Conservation (phyloP, 176 grass and related monocot species). For the Aegilops sharonensis region DNA sequence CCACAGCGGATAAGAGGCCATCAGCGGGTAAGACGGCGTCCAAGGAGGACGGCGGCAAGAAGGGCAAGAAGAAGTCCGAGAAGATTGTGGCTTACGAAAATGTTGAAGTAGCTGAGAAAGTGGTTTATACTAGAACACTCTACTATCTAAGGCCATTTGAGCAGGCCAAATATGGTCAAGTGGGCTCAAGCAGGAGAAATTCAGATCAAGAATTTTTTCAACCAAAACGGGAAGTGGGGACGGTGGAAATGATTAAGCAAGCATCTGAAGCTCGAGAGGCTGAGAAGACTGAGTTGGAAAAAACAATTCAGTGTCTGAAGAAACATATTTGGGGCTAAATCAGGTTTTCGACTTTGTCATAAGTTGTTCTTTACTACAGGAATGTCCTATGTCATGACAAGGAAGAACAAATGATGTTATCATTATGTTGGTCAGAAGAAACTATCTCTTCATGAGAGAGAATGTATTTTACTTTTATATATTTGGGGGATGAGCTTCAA, state of each 20-base stretch:
- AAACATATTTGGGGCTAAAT: not conserved
- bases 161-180: not conserved
- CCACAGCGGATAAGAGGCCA: too few species aligned
- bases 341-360: not conserved
- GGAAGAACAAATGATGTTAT: too few species aligned
- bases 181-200: not conserved
- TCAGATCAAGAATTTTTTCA: not conserved
- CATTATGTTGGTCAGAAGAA: too few species aligned
- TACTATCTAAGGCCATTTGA: conserved; percentile 31
- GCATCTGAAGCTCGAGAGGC: not conserved
- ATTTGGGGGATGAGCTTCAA: too few species aligned
- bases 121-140: conserved; percentile 10
- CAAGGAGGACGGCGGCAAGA: not conserved
- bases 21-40: too few species aligned
- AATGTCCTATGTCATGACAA: too few species aligned
- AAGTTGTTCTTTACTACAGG: not conserved
- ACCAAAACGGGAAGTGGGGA: not conserved
- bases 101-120: not conserved
- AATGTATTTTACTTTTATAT: too few species aligned
- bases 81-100: conserved; percentile 29
- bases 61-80: conserved; percentile 42
- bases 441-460: too few species aligned
- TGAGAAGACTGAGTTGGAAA: not conserved
- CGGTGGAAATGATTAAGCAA: not conserved
- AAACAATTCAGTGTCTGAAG: not conserved